Percentiles rank a stretch among this genome's conserved stretches.
Conservation (phyloP, 345 rosid species). For the Arabis alpina region DNA sequence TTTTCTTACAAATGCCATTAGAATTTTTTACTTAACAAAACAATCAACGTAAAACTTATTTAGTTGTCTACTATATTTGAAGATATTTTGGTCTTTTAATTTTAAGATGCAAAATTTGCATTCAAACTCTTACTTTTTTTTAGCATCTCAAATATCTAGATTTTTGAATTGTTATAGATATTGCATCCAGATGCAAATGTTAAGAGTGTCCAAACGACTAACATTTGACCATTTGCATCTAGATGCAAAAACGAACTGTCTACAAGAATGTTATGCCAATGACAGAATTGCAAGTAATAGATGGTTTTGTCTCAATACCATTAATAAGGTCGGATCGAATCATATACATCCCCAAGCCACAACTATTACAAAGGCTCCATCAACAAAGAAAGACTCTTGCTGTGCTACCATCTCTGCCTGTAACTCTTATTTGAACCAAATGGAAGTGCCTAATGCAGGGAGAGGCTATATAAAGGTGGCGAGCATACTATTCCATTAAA, state of each 20-base stretch:
- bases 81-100: too few relatives aligned
- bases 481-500: slow-evolving; percentile 32
- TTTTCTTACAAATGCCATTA: too few relatives aligned
- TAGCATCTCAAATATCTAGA: too few relatives aligned
- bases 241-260: neutral
- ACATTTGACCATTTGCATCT: too few relatives aligned
- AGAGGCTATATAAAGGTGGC: slow-evolving; percentile 17
- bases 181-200: too few relatives aligned
- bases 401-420: slow-evolving; percentile 32
- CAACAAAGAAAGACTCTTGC: slow-evolving; percentile 35
- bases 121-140: too few relatives aligned
- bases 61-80: too few relatives aligned
- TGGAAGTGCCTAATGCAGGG: slow-evolving; percentile 9
- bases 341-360: slow-evolving; percentile 42
- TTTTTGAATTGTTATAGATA: too few relatives aligned
- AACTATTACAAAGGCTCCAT: slow-evolving; percentile 37
- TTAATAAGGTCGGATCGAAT: slow-evolving; percentile 40
- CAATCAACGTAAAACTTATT: too few relatives aligned
- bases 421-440: slow-evolving; percentile 41
- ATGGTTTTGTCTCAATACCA: slow-evolving; percentile 35
- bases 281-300: slow-evolving; percentile 11
- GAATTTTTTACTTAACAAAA: too few relatives aligned
- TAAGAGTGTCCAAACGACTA: too few relatives aligned
- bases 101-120: too few relatives aligned
- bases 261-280: slow-evolving; percentile 19